phyloP scores from a whole-genome alignment of 306 rosid genomes.

The Mimosa pudica region DNA sequence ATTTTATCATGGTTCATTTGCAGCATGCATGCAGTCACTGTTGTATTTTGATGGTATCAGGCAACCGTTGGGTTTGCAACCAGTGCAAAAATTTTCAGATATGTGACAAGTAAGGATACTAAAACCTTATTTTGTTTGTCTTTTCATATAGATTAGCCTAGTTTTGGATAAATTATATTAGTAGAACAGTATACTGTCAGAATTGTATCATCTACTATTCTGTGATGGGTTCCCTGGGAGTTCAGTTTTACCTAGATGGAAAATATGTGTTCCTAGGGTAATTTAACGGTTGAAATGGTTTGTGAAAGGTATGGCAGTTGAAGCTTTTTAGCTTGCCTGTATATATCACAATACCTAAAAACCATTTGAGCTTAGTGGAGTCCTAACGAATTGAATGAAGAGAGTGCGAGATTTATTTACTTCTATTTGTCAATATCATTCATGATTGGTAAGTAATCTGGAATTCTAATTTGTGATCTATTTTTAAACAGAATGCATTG shows the following conservation, averaged over 20 bases:
- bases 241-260: neutral
- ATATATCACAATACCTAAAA: neutral
- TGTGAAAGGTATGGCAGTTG: neutral
- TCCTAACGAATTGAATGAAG: neutral
- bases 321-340: neutral
- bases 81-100: slow-evolving; percentile 92
- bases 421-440: neutral
- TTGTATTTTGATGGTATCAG: slow-evolving; percentile 85
- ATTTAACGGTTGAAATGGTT: neutral
- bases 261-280: neutral
- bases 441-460: neutral
- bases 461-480: neutral
- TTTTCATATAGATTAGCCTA: neutral
- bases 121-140: slow-evolving; percentile 17
- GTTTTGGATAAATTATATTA: neutral
- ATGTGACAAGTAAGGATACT: slow-evolving; percentile 76
- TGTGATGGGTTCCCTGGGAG: neutral
- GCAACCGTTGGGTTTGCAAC: slow-evolving; percentile 86
- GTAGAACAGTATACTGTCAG: neutral
- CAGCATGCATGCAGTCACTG: slow-evolving; percentile 86
- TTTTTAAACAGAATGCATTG: neutral
- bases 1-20: slow-evolving; percentile 98
- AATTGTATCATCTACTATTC: neutral
- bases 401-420: neutral
- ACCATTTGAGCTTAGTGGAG: neutral